These are phyloP conservation scores for Salisapilia sapeloensis DNA, from an alignment of 352 stramenopile species.

Conservation along the genomic window DNA sequence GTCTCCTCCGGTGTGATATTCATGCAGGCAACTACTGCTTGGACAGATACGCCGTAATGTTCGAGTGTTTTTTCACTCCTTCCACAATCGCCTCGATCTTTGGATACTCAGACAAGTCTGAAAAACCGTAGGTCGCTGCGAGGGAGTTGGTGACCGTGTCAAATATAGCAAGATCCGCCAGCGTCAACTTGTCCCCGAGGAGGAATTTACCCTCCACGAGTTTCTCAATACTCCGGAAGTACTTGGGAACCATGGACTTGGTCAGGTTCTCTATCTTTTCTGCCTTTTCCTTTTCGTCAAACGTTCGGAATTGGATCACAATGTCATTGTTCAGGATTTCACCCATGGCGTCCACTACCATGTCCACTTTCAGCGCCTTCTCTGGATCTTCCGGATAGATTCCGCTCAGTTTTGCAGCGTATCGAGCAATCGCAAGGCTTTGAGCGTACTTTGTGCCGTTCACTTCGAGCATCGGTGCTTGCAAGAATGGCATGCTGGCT, in stretches of 20 bases:
- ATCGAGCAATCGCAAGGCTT: slow-evolving; percentile 36
- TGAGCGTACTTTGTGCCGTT: slow-evolving; percentile 23
- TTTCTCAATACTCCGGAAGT: slow-evolving; percentile 18
- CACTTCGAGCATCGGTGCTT: slow-evolving; percentile 32
- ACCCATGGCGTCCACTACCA: slow-evolving; percentile 14
- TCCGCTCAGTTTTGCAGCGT: slow-evolving; percentile 23
- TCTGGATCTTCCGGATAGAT: slow-evolving; percentile 23
- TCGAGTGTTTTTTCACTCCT: slow-evolving; percentile 12
- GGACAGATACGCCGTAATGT: slow-evolving; percentile 13
- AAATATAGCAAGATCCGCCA: slow-evolving; percentile 24
- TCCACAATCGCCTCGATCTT: slow-evolving; percentile 22
- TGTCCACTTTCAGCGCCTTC: slow-evolving; percentile 21
- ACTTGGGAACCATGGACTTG: slow-evolving; percentile 9
- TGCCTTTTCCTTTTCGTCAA: slow-evolving; percentile 12
- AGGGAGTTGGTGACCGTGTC: slow-evolving; percentile 18
- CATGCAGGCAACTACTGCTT: slow-evolving; percentile 13
- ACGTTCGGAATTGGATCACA: slow-evolving; percentile 10
- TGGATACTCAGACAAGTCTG: slow-evolving; percentile 13
- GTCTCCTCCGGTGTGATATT: too few relatives aligned
- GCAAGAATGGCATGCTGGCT: slow-evolving; percentile 17
- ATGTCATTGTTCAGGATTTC: slow-evolving; percentile 10
- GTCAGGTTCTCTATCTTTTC: slow-evolving; percentile 18
- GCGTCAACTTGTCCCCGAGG: slow-evolving; percentile 16
- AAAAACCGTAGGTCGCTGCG: slow-evolving; percentile 6
- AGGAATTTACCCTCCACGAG: slow-evolving; percentile 30